These are phyloP conservation scores for Populus euphratica DNA, from an alignment of 345 rosid genomes.

Conservation along the genomic window DNA sequence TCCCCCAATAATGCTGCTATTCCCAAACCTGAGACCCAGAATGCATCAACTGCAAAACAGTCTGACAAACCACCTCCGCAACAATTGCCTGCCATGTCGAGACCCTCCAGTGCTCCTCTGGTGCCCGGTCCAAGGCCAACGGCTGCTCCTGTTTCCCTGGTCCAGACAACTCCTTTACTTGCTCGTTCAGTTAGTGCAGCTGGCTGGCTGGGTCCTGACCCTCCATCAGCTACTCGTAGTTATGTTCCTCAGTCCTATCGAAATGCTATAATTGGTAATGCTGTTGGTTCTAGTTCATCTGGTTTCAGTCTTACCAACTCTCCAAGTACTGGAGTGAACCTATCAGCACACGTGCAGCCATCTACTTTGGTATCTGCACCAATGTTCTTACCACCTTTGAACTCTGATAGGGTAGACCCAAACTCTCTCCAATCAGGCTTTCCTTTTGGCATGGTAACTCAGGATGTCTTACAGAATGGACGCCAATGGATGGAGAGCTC, in stretches of 20 bases:
- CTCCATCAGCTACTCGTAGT: slow-evolving; percentile 45
- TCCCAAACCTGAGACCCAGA: slow-evolving; percentile 47
- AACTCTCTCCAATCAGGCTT: slow-evolving; percentile 44
- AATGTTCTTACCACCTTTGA: slow-evolving; percentile 33
- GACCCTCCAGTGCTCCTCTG: slow-evolving; percentile 92
- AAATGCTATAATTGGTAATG: slow-evolving; percentile 72
- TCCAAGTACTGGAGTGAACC: slow-evolving; percentile 44
- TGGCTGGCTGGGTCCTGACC: slow-evolving; percentile 70
- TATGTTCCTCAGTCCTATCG: slow-evolving; percentile 71
- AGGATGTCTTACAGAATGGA: slow-evolving; percentile 48
- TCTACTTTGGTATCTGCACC: slow-evolving; percentile 46
- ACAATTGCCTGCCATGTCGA: slow-evolving; percentile 54
- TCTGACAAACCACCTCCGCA: slow-evolving; percentile 38
- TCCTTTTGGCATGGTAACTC: slow-evolving; percentile 41
- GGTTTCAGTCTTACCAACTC: slow-evolving; percentile 45
- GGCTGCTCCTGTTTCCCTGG: slow-evolving; percentile 50
- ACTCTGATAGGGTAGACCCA: slow-evolving; percentile 44
- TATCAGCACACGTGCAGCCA: slow-evolving; percentile 39
- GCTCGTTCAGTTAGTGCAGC: slow-evolving; percentile 82
- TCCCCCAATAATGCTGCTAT: slow-evolving; percentile 28
- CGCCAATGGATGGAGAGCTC: slow-evolving; percentile 57
- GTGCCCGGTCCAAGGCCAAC: slow-evolving; percentile 53
- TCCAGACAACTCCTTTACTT: slow-evolving; percentile 57
- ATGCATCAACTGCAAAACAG: slow-evolving; percentile 38
- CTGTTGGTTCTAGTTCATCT: slow-evolving; percentile 52